Conservation (phyloP, 306 rosid genomes). For the Fragaria iinumae region DNA sequence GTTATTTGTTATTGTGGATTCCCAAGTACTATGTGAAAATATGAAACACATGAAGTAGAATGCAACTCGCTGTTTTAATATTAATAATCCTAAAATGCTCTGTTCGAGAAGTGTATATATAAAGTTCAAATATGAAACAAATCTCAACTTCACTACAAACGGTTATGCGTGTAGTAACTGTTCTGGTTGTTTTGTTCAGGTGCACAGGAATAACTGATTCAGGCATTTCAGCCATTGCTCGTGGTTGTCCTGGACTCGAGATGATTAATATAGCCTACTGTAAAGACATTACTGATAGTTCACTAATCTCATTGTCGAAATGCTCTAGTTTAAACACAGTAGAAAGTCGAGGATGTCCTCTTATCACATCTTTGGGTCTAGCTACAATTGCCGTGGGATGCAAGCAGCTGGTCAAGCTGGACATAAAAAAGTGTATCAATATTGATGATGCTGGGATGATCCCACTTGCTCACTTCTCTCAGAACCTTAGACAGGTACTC, state of each 20-base stretch:
- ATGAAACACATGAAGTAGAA: neutral
- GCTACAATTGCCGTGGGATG: slow-evolving; percentile 64
- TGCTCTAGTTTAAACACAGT: slow-evolving; percentile 63
- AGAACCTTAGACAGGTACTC: slow-evolving; percentile 79
- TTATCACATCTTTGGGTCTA: slow-evolving; percentile 68
- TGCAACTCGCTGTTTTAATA: neutral
- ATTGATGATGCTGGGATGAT: slow-evolving; percentile 83
- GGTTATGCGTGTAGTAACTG: neutral
- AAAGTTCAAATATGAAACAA: neutral
- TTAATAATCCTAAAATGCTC: neutral
- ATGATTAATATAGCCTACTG: slow-evolving; percentile 79
- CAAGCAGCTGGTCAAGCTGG: slow-evolving; percentile 66
- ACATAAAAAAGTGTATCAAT: slow-evolving; percentile 74
- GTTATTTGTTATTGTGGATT: neutral
- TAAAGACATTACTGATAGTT: slow-evolving; percentile 58
- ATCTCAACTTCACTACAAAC: neutral
- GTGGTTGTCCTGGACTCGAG: slow-evolving; percentile 74
- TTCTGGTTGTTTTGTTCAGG: slow-evolving; percentile 42
- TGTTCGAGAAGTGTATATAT: neutral
- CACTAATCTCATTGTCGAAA: slow-evolving; percentile 56
- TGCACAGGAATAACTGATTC: slow-evolving; percentile 73
- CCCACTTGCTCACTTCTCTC: slow-evolving; percentile 69
- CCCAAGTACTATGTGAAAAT: neutral
- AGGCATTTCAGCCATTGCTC: slow-evolving; percentile 69
- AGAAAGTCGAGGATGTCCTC: slow-evolving; percentile 83